Percentiles rank a stretch among this genome's conserved stretches.
Evolutionary conservation across 805 yeast species (phyloP).

Genomic region (Schwanniomyces polymorphus): DNA sequence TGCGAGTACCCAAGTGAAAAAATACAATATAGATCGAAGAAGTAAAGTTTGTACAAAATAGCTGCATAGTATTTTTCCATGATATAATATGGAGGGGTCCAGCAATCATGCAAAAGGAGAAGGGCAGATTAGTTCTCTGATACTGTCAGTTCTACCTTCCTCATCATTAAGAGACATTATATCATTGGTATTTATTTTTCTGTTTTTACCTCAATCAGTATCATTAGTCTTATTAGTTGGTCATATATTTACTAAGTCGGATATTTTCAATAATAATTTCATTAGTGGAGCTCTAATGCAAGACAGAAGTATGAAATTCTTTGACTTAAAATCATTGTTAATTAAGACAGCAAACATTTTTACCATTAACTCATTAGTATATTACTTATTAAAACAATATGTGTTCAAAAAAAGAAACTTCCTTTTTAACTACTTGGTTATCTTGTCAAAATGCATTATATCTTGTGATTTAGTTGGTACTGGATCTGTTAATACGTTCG

Average conservation of each 20-base stretch:
- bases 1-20: neutral
- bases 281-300: constrained; percentile 16
- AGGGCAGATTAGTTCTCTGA: neutral
- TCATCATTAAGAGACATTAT: constrained; percentile 30
- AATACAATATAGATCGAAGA: neutral
- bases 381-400: constrained; percentile 19
- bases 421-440: constrained; percentile 11
- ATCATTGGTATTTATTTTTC: constrained; percentile 29
- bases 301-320: neutral
- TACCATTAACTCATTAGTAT: constrained; percentile 22
- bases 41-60: neutral
- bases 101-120: constrained; percentile 1
- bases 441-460: constrained; percentile 29
- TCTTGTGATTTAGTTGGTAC: constrained; percentile 30
- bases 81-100: constrained; percentile 4
- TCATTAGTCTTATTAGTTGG: constrained; percentile 20
- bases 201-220: constrained; percentile 24
- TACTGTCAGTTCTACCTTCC: constrained; percentile 15
- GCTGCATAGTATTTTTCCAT: neutral
- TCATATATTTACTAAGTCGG: constrained; percentile 17
- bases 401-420: constrained; percentile 1
- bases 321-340: neutral
- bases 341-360: constrained; percentile 14
- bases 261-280: constrained; percentile 25
- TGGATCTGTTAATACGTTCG: constrained; percentile 15